These are phyloP conservation scores for Lipomyces yamadae DNA, from an alignment of 805 yeast species.

Conservation along the genomic window DNA sequence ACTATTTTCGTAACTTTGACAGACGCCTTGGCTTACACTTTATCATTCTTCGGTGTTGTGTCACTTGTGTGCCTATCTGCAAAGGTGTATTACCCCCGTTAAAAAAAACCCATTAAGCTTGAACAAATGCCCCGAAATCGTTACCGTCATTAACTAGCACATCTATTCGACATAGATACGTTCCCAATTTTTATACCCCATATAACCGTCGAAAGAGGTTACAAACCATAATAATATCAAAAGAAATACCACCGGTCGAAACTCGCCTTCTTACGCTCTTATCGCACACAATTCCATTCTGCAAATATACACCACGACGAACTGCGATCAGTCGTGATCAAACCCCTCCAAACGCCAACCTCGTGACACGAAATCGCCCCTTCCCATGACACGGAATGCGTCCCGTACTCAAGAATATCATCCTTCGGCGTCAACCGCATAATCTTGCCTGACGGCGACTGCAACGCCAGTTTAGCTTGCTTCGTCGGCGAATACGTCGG, in stretches of 20 bases:
- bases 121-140: no score
- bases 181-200: no score
- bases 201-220: neutral
- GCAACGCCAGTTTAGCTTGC: constrained; percentile 63
- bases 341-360: constrained; percentile 79
- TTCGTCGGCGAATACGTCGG: constrained; percentile 21
- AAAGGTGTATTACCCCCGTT: no score
- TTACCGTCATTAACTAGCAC: no score
- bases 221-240: neutral
- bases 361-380: constrained; percentile 67
- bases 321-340: constrained; percentile 67
- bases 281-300: constrained; percentile 74
- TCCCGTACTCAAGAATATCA: constrained; percentile 52
- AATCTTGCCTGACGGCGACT: constrained; percentile 84
- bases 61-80: no score
- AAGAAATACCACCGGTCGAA: neutral
- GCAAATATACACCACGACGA: constrained; percentile 52
- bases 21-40: no score
- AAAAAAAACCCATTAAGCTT: no score
- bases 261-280: neutral
- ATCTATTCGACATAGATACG: no score
- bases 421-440: constrained; percentile 53
- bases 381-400: constrained; percentile 53
- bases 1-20: no score
- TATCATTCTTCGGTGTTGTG: no score